Evolutionary conservation across 1,284 basidiomycete genomes (phyloP).

Genomic region (Coniophora puteana): DNA sequence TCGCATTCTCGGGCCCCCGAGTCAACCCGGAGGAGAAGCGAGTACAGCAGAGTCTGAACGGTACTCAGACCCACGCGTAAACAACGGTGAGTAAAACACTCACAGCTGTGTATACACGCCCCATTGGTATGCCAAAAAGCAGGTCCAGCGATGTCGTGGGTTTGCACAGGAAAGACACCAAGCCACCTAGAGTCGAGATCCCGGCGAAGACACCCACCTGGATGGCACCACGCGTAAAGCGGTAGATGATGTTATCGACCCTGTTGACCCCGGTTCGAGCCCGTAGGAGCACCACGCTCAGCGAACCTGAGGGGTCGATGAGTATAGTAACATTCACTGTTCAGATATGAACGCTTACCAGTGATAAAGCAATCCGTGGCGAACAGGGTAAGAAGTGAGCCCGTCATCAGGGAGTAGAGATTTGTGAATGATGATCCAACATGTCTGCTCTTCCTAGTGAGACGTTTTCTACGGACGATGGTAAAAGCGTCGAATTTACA

Average conservation of each 20-base stretch:
- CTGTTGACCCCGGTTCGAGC: slow-evolving; percentile 18
- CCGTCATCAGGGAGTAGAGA: too few species aligned
- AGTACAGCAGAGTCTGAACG: slow-evolving; percentile 35
- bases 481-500: too few species aligned
- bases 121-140: slow-evolving; percentile 42
- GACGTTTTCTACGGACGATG: too few species aligned
- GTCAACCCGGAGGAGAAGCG: slow-evolving; percentile 36
- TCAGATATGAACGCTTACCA: too few species aligned
- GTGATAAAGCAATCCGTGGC: too few species aligned
- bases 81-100: slow-evolving; percentile 13
- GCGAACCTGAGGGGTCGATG: too few species aligned
- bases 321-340: too few species aligned
- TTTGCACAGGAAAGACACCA: slow-evolving; percentile 17
- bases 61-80: slow-evolving; percentile 2
- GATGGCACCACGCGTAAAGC: slow-evolving; percentile 22
- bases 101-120: slow-evolving; percentile 42
- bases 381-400: too few species aligned
- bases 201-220: slow-evolving; percentile 22
- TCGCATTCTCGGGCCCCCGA: too few species aligned
- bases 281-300: slow-evolving; percentile 11
- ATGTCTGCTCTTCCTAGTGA: too few species aligned
- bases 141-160: slow-evolving; percentile 36
- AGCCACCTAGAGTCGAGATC: slow-evolving; percentile 20
- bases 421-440: too few species aligned
- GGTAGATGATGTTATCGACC: slow-evolving; percentile 19